Evolutionary conservation across 352 stramenopile species (phyloP).

Genomic region (Pythium folliculosum): DNA sequence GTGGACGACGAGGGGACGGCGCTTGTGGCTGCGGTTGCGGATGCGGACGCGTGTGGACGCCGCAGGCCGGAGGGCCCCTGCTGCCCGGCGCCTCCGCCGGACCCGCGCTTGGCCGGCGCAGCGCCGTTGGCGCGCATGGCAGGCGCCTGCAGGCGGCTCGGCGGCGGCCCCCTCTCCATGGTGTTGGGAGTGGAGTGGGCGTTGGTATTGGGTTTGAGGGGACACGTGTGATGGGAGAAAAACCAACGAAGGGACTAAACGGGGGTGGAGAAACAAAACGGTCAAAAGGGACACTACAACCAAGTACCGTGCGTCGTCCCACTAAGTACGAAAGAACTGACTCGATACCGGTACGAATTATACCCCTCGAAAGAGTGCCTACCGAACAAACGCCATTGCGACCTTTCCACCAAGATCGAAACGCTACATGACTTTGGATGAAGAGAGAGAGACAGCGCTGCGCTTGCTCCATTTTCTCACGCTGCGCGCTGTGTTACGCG

Average conservation of each 20-base stretch:
- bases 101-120: constrained; percentile 12
- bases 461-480: too few species aligned
- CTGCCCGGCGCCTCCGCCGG: background rate
- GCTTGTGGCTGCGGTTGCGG: background rate
- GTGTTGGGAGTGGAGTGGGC: background rate
- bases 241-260: constrained; percentile 1
- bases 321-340: background rate
- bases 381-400: too few species aligned
- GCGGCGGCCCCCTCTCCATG: constrained; percentile 8
- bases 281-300: background rate
- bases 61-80: background rate
- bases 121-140: background rate
- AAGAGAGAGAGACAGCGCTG: too few species aligned
- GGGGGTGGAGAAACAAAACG: background rate
- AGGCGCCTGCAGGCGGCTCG: constrained; percentile 22
- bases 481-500: too few species aligned
- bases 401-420: too few species aligned
- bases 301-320: background rate
- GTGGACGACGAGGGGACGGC: background rate
- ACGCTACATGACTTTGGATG: too few species aligned
- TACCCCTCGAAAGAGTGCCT: background rate
- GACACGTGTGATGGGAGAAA: constrained; percentile 1
- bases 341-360: background rate
- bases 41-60: background rate
- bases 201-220: constrained; percentile 10